phyloP scores from a whole-genome alignment of 495 filamentous ascomycete species.

The Penicillium fimorum region DNA sequence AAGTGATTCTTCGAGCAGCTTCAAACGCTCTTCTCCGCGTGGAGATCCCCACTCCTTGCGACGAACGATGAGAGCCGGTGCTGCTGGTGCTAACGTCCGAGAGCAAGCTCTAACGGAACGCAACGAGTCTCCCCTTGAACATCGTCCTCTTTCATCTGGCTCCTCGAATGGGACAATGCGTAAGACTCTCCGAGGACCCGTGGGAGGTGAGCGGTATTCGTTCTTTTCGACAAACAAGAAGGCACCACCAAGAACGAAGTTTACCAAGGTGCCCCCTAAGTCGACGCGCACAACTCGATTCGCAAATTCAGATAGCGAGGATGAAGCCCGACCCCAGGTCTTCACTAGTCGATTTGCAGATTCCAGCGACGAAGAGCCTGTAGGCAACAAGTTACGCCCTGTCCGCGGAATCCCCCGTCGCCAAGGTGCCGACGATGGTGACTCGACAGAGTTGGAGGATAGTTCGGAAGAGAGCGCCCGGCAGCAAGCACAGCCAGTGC shows the following conservation, averaged over 20 bases:
- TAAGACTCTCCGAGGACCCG: constrained; percentile 48
- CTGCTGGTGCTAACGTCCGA: constrained; percentile 17
- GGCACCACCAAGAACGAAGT: constrained; percentile 34
- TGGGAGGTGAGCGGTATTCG: constrained; percentile 39
- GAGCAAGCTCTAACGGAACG: constrained; percentile 28
- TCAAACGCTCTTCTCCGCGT: constrained; percentile 48
- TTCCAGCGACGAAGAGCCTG: constrained; percentile 68
- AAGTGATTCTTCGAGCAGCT: constrained; percentile 63
- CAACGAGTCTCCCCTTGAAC: constrained; percentile 31
- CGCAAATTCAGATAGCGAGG: constrained; percentile 70
- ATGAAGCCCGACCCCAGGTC: constrained; percentile 29
- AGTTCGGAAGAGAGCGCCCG: constrained; percentile 49
- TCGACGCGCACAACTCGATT: constrained; percentile 44
- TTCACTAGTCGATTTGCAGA: constrained; percentile 77
- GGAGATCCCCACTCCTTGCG: constrained; percentile 50
- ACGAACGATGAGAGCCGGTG: constrained; percentile 50
- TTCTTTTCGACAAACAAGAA: constrained; percentile 50
- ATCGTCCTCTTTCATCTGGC: constrained; percentile 35
- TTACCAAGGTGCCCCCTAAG: constrained; percentile 23
- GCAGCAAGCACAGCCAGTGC: constrained; percentile 14
- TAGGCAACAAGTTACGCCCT: constrained; percentile 45
- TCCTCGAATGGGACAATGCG: constrained; percentile 42
- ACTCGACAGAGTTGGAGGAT: constrained; percentile 70
- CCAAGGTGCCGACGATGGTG: constrained; percentile 51
- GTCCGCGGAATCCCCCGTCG: constrained; percentile 65